Evolutionary conservation across 805 yeast species (phyloP).

Genomic region (Saturnispora bothae): DNA sequence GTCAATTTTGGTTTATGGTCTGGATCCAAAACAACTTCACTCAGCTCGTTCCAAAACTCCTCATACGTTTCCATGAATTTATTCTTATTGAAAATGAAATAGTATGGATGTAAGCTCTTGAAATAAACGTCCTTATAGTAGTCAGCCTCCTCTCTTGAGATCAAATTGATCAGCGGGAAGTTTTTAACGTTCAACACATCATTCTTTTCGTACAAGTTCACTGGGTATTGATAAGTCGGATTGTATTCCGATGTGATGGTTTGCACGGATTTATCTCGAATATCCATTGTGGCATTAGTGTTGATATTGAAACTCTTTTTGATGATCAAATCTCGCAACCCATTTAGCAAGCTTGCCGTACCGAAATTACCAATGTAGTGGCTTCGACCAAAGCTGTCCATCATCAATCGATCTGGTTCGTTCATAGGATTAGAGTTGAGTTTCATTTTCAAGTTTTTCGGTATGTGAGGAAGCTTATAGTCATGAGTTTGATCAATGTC

Average conservation of each 20-base stretch:
- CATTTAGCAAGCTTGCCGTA: slow-evolving; percentile 33
- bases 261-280: slow-evolving; percentile 26
- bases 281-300: slow-evolving; percentile 26
- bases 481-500: too few relatives aligned
- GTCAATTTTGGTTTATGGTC: slow-evolving; percentile 15
- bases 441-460: not conserved
- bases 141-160: slow-evolving; percentile 28
- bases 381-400: slow-evolving; percentile 36
- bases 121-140: slow-evolving; percentile 30
- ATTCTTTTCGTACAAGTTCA: slow-evolving; percentile 25
- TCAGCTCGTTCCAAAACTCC: slow-evolving; percentile 31
- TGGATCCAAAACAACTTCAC: slow-evolving; percentile 9
- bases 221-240: slow-evolving; percentile 27
- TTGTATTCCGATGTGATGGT: slow-evolving; percentile 27
- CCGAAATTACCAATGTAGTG: slow-evolving; percentile 40
- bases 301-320: slow-evolving; percentile 26
- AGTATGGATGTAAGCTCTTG: slow-evolving; percentile 34
- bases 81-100: slow-evolving; percentile 30
- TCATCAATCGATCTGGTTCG: slow-evolving; percentile 29
- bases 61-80: slow-evolving; percentile 27
- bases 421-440: slow-evolving; percentile 14
- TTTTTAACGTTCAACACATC: slow-evolving; percentile 22
- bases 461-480: slow-evolving; percentile 6
- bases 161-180: slow-evolving; percentile 31
- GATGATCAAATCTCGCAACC: slow-evolving; percentile 34